Conservation (phyloP, 2,329 filamentous ascomycete species). For the Stachybotrys chartarum region DNA sequence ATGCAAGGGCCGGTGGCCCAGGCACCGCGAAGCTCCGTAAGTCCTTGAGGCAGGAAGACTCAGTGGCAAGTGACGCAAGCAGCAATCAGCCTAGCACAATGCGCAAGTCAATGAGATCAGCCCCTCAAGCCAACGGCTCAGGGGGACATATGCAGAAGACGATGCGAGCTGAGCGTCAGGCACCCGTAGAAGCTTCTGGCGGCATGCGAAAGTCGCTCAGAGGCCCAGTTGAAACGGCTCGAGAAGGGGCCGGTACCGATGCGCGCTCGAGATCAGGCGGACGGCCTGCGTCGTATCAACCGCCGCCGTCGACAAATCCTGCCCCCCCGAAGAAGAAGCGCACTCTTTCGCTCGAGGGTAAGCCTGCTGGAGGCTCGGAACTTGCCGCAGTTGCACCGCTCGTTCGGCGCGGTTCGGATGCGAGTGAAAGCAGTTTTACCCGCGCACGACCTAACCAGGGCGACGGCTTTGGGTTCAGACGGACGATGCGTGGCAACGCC, state of each 20-base stretch:
- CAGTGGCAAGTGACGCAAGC: conserved; percentile 2
- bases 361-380: conserved; percentile 3
- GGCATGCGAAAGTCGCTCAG: conserved; percentile 17
- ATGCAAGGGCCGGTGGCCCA: neutral
- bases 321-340: conserved; percentile 12
- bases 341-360: conserved; percentile 16
- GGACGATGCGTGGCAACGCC: conserved; percentile 56
- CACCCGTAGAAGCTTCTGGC: neutral
- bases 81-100: conserved; percentile 12
- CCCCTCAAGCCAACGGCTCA: neutral
- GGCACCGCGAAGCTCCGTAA: conserved; percentile 31
- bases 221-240: conserved; percentile 6
- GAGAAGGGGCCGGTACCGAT: conserved; percentile 3
- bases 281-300: conserved; percentile 23
- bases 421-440: conserved; percentile 78
- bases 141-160: neutral
- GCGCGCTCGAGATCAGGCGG: conserved; percentile 4
- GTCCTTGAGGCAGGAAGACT: conserved; percentile 35
- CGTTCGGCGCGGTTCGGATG: conserved; percentile 52
- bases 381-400: conserved; percentile 25
- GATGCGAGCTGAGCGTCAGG: neutral
- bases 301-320: conserved; percentile 7
- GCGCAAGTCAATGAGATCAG: conserved; percentile 24
- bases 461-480: conserved; percentile 56
- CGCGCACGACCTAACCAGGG: conserved; percentile 44